phyloP scores from a whole-genome alignment of 768 basidiomycete species.

The Dacryopinax primogenitus region DNA sequence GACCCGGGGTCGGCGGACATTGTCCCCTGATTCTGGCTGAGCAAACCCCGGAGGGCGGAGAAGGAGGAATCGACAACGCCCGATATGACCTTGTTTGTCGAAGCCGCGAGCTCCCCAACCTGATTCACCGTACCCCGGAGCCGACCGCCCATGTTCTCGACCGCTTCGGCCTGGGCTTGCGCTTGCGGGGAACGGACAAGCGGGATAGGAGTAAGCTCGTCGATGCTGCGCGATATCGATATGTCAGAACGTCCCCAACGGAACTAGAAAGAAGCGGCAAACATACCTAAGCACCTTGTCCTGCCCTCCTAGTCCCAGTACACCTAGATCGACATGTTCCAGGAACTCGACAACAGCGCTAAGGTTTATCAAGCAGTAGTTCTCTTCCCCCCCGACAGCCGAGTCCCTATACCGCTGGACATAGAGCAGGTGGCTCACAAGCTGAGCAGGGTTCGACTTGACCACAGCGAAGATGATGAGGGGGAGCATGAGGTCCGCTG shows the following conservation, averaged over 20 bases:
- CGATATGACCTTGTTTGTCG: constrained; percentile 61
- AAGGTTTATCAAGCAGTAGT: constrained; percentile 86
- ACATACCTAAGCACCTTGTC: constrained; percentile 43
- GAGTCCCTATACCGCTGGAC: constrained; percentile 45
- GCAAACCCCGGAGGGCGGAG: constrained; percentile 66
- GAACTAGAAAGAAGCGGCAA: not conserved
- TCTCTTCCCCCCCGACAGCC: constrained; percentile 68
- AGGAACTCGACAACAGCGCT: constrained; percentile 93
- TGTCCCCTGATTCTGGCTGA: constrained; percentile 29
- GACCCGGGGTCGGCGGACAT: constrained; percentile 21
- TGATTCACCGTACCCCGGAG: constrained; percentile 69
- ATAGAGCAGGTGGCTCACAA: constrained; percentile 52
- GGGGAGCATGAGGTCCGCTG: constrained; percentile 79
- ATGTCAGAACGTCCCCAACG: not conserved
- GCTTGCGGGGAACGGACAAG: constrained; percentile 32
- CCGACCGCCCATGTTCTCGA: constrained; percentile 26
- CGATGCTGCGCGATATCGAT: constrained; percentile 38
- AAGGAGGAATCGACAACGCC: constrained; percentile 87
- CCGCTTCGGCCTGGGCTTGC: constrained; percentile 2
- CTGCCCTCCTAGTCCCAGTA: constrained; percentile 44
- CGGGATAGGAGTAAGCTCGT: constrained; percentile 70
- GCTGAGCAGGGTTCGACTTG: constrained; percentile 73
- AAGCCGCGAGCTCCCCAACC: constrained; percentile 50
- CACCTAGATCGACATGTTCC: constrained; percentile 80
- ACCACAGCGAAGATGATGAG: constrained; percentile 90